These are phyloP conservation scores for Vaccinium myrtillus DNA, from an alignment of 148 eudicot species.

Conservation along the genomic window DNA sequence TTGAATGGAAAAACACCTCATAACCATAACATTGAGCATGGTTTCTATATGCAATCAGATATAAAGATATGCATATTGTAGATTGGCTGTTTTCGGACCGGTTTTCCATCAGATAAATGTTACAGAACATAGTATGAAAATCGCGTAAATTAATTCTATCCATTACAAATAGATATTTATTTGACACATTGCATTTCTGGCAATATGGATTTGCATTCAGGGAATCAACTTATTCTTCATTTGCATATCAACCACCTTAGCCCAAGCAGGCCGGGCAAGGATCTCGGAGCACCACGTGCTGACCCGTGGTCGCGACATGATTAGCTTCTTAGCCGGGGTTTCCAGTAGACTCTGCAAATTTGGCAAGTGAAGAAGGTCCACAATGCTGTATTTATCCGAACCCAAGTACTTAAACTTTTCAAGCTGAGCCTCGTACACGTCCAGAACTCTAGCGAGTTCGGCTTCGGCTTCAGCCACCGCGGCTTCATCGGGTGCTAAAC, in stretches of 20 bases:
- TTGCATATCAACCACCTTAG: slow-evolving; percentile 26
- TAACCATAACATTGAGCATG: too few species aligned
- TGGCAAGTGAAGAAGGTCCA: slow-evolving; percentile 29
- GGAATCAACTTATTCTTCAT: neutral
- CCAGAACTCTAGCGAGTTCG: slow-evolving; percentile 22
- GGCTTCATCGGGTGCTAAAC: neutral
- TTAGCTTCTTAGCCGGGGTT: slow-evolving; percentile 17
- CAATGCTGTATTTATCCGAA: slow-evolving; percentile 27
- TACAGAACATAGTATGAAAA: too few species aligned
- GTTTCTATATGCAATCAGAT: too few species aligned
- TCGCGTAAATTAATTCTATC: too few species aligned
- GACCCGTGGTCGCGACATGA: slow-evolving; percentile 25
- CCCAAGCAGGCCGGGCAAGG: slow-evolving; percentile 30
- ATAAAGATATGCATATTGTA: too few species aligned
- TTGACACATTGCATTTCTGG: neutral
- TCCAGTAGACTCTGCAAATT: slow-evolving; percentile 22
- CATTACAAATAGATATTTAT: too few species aligned
- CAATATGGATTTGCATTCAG: neutral
- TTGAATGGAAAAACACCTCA: neutral
- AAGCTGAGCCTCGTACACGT: slow-evolving; percentile 35
- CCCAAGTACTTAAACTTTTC: slow-evolving; percentile 28
- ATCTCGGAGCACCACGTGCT: slow-evolving; percentile 26
- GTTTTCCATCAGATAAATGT: too few species aligned
- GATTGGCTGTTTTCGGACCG: too few species aligned
- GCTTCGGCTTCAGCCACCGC: slow-evolving; percentile 14